Base-by-base conservation (phyloP, 805 yeast species). In the Kuraishia ogatae region DNA sequence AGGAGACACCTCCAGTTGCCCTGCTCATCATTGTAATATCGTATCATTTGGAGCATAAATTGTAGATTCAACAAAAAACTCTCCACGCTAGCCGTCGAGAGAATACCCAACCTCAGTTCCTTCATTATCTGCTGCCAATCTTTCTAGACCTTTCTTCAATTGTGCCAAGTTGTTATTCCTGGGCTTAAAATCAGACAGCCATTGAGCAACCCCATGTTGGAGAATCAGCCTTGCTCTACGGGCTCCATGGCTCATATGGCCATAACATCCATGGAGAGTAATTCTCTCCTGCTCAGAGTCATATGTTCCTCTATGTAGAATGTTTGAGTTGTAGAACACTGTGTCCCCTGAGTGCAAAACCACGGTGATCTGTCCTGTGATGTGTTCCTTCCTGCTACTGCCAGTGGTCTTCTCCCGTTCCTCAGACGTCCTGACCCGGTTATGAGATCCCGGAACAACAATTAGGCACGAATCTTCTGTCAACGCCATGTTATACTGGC, bases 201-300 rank as follows among this genome's bases (percentile, higher is more conserved):
- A 78, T 49, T 71, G 69, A 8, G 73, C 75, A 4, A 77, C 80
- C 0, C 82, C 83, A 58, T 77, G 81, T 62, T 78, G 83, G 51
- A 78, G 70, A n/a, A 78, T 71, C n/a, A 80, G 78, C 57, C 70
- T 71, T 2, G 82, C 81, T 56, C 82, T 66, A 15, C 67, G 59
- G 54, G 66, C 65, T 5, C 81, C 82, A 54, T 64, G 63, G 43
- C 69, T 66, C 22, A 57, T 67, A 58, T 75, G 77, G 2, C 83
- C 83, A 57, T 77, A 77, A 2, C 80, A 73, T 0, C 82, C 83
- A 61, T 78, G 83, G 24, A 78, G 62, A 0, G 82, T 78, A 54
- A 77, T 66, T 52, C 83, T 65, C 54, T 66, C 69, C 39, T 66
- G 63, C 28, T 66, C 62, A 35, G 77, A 64, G 7, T 68, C 65